Evolutionary conservation across 2,329 filamentous ascomycete genomes (phyloP).

Genomic region (Paraconiothyrium brasiliense): DNA sequence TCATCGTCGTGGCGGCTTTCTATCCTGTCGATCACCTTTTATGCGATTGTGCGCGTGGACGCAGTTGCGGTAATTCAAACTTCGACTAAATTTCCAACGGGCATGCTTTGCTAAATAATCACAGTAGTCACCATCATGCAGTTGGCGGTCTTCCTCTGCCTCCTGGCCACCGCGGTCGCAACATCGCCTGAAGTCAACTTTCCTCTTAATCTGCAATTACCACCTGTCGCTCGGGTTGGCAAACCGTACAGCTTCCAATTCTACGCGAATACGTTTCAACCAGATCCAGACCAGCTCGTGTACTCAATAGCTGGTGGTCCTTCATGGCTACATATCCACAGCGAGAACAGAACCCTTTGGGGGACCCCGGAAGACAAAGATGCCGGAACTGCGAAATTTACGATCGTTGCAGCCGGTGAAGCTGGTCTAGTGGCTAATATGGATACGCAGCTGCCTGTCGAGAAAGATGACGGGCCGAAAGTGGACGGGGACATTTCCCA

Average conservation of each 20-base stretch:
- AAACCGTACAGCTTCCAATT: slow-evolving; percentile 76
- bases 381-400: slow-evolving; percentile 68
- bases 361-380: slow-evolving; percentile 72
- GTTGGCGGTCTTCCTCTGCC: slow-evolving; percentile 23
- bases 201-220: slow-evolving; percentile 85
- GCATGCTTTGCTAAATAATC: slow-evolving; percentile 16
- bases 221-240: slow-evolving; percentile 76
- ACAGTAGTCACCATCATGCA: slow-evolving; percentile 30
- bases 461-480: slow-evolving; percentile 63
- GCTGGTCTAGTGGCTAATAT: slow-evolving; percentile 68
- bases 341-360: slow-evolving; percentile 69
- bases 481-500: slow-evolving; percentile 66
- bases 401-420: slow-evolving; percentile 74
- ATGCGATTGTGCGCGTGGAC: slow-evolving; percentile 28
- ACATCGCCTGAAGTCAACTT: slow-evolving; percentile 62
- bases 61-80: slow-evolving; percentile 27
- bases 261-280: slow-evolving; percentile 76
- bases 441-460: slow-evolving; percentile 76
- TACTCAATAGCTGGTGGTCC: slow-evolving; percentile 75
- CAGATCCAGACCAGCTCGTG: slow-evolving; percentile 63
- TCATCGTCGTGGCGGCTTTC: slow-evolving; percentile 29
- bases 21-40: slow-evolving; percentile 21
- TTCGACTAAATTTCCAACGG: background rate
- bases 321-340: slow-evolving; percentile 78
- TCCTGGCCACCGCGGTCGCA: slow-evolving; percentile 28